These are phyloP conservation scores for Starmerella sirachaensis DNA, from an alignment of 805 yeast genomes.

Conservation along the genomic window DNA sequence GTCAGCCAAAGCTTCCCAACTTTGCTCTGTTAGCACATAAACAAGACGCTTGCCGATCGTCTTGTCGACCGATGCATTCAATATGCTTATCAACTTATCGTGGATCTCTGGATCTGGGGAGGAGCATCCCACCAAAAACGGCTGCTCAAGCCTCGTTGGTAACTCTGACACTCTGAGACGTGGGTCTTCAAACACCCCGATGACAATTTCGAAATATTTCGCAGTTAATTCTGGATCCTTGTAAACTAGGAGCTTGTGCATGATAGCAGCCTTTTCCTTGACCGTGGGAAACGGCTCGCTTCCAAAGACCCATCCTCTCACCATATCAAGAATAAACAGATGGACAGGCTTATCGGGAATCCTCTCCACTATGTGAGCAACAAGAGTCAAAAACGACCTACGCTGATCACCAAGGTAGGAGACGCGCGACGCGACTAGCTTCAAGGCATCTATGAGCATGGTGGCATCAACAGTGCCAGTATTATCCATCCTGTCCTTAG, in stretches of 20 bases:
- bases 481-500: constrained; percentile 19
- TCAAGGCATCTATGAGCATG: constrained; percentile 61
- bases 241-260: constrained; percentile 78
- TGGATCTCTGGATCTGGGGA: constrained; percentile 59
- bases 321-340: constrained; percentile 61
- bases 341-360: constrained; percentile 67
- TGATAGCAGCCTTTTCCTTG: constrained; percentile 89
- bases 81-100: constrained; percentile 61
- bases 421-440: constrained; percentile 68
- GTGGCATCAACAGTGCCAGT: constrained; percentile 10
- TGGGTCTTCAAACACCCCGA: constrained; percentile 75
- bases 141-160: constrained; percentile 91
- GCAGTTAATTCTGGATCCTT: constrained; percentile 64
- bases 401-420: constrained; percentile 87
- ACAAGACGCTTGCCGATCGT: constrained; percentile 68
- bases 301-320: constrained; percentile 75
- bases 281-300: constrained; percentile 82
- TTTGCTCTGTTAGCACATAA: constrained; percentile 87
- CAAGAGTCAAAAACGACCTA: constrained; percentile 67
- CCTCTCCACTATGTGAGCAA: constrained; percentile 84
- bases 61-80: constrained; percentile 65
- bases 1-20: constrained; percentile 92
- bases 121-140: constrained; percentile 82
- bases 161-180: constrained; percentile 71
- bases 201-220: constrained; percentile 72